Evolutionary conservation across 1,139 yeast genomes (phyloP).

Genomic region (Yamadazyma jaroonii): DNA sequence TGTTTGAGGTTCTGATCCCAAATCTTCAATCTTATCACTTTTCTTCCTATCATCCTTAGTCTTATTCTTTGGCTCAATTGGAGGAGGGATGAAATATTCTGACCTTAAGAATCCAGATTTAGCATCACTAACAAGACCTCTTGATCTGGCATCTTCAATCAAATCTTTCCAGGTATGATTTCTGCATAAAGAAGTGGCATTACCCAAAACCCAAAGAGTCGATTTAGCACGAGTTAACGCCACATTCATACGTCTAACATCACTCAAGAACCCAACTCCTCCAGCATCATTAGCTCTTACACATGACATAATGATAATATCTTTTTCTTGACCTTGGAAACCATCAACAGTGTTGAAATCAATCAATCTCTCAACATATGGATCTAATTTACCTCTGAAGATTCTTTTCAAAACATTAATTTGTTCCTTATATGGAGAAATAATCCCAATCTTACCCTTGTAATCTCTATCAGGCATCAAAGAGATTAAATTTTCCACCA

Average conservation of each 20-base stretch:
- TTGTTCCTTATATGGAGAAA: slow-evolving; percentile 95
- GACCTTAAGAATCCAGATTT: slow-evolving; percentile 34
- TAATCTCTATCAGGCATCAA: slow-evolving; percentile 54
- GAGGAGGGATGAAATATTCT: no score
- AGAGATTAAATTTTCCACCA: slow-evolving; percentile 55
- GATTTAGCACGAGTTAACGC: slow-evolving; percentile 92
- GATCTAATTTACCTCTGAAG: slow-evolving; percentile 63
- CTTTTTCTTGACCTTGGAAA: slow-evolving; percentile 97
- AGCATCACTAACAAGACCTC: slow-evolving; percentile 38
- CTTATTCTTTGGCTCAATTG: background rate
- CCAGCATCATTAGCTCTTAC: slow-evolving; percentile 74
- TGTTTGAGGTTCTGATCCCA: no score
- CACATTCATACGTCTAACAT: slow-evolving; percentile 91
- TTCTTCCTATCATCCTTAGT: background rate
- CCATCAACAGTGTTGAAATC: slow-evolving; percentile 97
- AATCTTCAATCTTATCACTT: no score
- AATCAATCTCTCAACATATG: slow-evolving; percentile 57
- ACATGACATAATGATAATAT: slow-evolving; percentile 89
- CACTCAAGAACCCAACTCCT: slow-evolving; percentile 86
- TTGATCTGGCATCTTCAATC: slow-evolving; percentile 56
- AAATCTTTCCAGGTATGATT: slow-evolving; percentile 71
- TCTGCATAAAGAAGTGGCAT: slow-evolving; percentile 56
- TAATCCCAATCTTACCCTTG: slow-evolving; percentile 77
- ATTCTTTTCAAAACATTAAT: slow-evolving; percentile 54
- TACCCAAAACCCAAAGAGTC: slow-evolving; percentile 91